These are phyloP conservation scores for Fistulinella staudtii DNA, from an alignment of 1,284 basidiomycete genomes.

Conservation along the genomic window DNA sequence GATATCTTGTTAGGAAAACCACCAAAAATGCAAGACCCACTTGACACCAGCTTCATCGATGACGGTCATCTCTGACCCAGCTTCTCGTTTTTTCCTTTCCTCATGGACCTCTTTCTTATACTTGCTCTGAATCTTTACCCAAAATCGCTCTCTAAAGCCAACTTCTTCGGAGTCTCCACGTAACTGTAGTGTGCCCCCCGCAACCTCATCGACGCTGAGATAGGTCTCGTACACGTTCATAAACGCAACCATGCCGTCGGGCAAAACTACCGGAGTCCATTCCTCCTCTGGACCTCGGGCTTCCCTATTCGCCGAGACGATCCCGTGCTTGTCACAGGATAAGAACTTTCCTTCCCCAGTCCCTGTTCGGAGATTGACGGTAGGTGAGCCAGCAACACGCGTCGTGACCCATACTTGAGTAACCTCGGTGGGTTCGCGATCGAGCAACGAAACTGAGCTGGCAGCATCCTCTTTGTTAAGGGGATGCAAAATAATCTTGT, in stretches of 20 bases:
- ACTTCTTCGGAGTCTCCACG: conserved; percentile 80
- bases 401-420: conserved; percentile 86
- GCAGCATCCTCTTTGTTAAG: conserved; percentile 57
- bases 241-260: conserved; percentile 79
- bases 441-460: conserved; percentile 45
- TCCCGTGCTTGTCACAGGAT: conserved; percentile 77
- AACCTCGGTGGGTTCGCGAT: conserved; percentile 71
- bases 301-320: conserved; percentile 77
- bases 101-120: conserved; percentile 85
- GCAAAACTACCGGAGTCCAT: conserved; percentile 74
- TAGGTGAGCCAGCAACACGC: conserved; percentile 73
- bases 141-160: conserved; percentile 78
- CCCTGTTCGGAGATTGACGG: conserved; percentile 78
- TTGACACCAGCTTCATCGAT: conserved; percentile 70
- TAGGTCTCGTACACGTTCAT: conserved; percentile 85
- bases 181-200: conserved; percentile 72
- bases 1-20: conserved; percentile 5
- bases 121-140: conserved; percentile 87
- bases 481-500: conserved; percentile 58
- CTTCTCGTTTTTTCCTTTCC: conserved; percentile 73
- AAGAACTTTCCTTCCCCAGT: conserved; percentile 85
- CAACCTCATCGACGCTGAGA: conserved; percentile 76
- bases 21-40: conserved; percentile 42
- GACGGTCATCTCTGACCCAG: conserved; percentile 46
- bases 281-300: conserved; percentile 85